Evolutionary conservation across 768 basidiomycete species (phyloP).

Genomic region (Sistotremastrum niveocremeum): DNA sequence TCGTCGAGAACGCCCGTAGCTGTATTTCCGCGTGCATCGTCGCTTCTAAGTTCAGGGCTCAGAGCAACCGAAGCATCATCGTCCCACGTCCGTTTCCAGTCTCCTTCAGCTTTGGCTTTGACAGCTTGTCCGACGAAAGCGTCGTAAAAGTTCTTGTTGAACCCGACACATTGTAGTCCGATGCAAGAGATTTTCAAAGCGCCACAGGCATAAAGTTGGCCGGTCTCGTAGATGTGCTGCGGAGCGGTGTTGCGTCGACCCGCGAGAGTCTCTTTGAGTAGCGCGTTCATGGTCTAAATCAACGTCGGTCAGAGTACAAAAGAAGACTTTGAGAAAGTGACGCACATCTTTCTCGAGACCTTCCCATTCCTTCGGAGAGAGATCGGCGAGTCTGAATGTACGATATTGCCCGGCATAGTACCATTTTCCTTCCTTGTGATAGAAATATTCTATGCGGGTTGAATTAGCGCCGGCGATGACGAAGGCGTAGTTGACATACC

Average conservation of each 20-base stretch:
- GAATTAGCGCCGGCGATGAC: background rate
- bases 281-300: conserved; percentile 43
- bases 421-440: conserved; percentile 67
- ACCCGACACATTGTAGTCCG: conserved; percentile 64
- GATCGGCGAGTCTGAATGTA: conserved; percentile 48
- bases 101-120: conserved; percentile 7
- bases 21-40: too few species aligned
- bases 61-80: too few species aligned
- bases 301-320: background rate
- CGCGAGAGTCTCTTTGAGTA: conserved; percentile 60
- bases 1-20: too few species aligned
- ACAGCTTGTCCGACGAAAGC: conserved; percentile 52
- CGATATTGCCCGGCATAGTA: conserved; percentile 76
- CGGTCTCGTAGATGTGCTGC: conserved; percentile 62
- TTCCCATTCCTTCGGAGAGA: conserved; percentile 57
- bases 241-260: conserved; percentile 66
- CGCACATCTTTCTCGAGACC: conserved; percentile 49
- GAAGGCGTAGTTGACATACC: conserved; percentile 22
- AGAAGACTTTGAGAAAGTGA: background rate
- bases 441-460: conserved; percentile 52
- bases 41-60: too few species aligned
- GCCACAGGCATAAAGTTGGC: conserved; percentile 58
- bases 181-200: conserved; percentile 63
- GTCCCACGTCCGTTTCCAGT: too few species aligned
- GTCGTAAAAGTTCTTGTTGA: conserved; percentile 53